Conservation (phyloP, 202 grass and related monocot genomes). For the Schoenoplectus tabernaemontani region DNA sequence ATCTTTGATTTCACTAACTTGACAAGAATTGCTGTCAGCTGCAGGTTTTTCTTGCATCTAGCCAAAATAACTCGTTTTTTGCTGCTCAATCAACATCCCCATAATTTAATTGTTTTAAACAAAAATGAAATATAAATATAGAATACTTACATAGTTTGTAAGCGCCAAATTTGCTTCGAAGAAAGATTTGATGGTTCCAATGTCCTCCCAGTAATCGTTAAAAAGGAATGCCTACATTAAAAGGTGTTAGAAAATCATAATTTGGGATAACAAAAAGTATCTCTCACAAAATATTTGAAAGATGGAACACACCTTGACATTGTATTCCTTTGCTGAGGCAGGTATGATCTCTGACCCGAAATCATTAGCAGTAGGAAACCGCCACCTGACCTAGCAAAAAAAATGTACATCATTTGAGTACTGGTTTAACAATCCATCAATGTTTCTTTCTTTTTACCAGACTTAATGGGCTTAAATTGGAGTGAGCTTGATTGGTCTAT, state of each 20-base stretch:
- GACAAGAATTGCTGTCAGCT: neutral
- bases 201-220: slow-evolving; percentile 98
- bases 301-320: slow-evolving; percentile 43
- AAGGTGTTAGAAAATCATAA: neutral
- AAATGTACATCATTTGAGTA: neutral
- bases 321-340: slow-evolving; percentile 61
- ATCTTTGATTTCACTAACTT: too few species aligned
- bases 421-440: neutral
- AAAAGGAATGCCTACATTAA: slow-evolving; percentile 75
- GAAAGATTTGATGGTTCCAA: slow-evolving; percentile 96
- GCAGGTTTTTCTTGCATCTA: neutral
- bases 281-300: neutral
- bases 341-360: slow-evolving; percentile 99
- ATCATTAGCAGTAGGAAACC: slow-evolving; percentile 91
- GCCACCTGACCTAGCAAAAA: slow-evolving; percentile 17
- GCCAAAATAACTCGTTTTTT: neutral
- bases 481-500: neutral
- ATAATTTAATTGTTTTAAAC: neutral
- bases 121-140: neutral
- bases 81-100: neutral
- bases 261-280: neutral
- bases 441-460: neutral
- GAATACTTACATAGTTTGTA: slow-evolving; percentile 44
- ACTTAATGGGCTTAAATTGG: neutral
- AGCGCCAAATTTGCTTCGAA: slow-evolving; percentile 95